Evolutionary conservation across 148 eudicot genomes (phyloP), one percentile per base, ranked within the genome.

Genomic region (Pharnaceum exiguum): DNA sequence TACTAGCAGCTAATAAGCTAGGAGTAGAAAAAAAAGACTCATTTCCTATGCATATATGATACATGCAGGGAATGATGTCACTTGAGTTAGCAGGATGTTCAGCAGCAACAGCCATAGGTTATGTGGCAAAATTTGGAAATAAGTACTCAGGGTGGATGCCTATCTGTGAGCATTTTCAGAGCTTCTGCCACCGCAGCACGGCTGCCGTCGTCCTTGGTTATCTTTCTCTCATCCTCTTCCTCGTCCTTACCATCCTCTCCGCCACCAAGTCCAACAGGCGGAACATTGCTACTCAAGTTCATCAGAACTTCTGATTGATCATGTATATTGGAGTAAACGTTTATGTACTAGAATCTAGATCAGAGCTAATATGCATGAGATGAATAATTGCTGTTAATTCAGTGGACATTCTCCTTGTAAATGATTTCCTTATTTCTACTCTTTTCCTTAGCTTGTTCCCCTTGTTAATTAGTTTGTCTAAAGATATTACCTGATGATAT

Each of bases 61-160:
- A 13, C 8, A 23, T 62, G 43, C 75, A 87, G 95, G 62, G 59
- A 1, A 37, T 76, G 51, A 63, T 52, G 43, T 44, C 38, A 11
- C 10, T 88, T 27, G 28, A 74, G 50, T 45, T 80, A 54, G 77
- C 77, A 9, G 91, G 59, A 10, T 58, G 77, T 22, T 70, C 76
- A 2, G 77, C 77, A 18, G 84, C 84, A 48, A 66, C 84, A 9
- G 74, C 88, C 24, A 60, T 82, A 6, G 88, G 88, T 27, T 55
- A 64, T 21, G 57, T 82, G 12, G 84, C 72, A 0, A 7, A 46
- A 60, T 62, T 62, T 15, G 88, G 88, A 4, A 71, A 76, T 51
- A 35, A n/a, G 11, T 77, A 74, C 19, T 23, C 71, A 3, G 84
- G 84, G 16, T 82, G 88, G 88, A 51, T 71, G 17, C 75, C 77